Evolutionary conservation across 331 rosid genomes (phyloP), one percentile per base, ranked within the genome.

Genomic region (Arachis monticola): DNA sequence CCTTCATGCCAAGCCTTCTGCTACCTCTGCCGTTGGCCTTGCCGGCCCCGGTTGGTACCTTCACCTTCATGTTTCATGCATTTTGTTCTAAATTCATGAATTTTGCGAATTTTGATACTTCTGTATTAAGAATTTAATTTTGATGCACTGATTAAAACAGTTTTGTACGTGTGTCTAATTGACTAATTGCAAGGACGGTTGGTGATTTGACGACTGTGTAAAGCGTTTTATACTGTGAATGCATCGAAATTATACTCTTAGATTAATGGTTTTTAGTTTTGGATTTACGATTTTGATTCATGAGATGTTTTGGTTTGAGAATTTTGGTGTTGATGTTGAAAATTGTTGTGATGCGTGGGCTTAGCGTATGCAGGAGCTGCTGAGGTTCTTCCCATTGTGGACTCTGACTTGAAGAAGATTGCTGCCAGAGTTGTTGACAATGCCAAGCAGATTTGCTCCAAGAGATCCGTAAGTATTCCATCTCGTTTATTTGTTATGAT

Each of bases 321-420:
- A 13, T 13, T 12, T 45, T 2, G 8, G 8, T 66, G 40, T 10
- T 32, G 46, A 67, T 53, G 8, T 53, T 51, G 8, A 31, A 32
- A 2, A 6, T 51, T 51, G 56, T 51, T 51, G 7, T 42, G 6
- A 40, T 42, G 12, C 5, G 11, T 69, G 2, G n/a, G 0, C 4
- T 52, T 77, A 75, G 84, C 57, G 64, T 73, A 56, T 60, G 40
- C 74, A 92, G 99, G 93, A 63, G 86, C 86, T 1, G 91, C 91
- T 22, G 89, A 88, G 47, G 70, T 92, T 70, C 63, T 90, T 74
- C 96, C 97, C 14, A 27, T 82, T 60, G 86, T 95, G 41, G 99
- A 92, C 5, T 30, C 88, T 32, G 97, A 92, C 84, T 81, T 95
- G 85, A 80, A 4, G 77, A 90, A 40, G 81, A 86, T 59, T 40